Evolutionary conservation across 441 rosid genomes (phyloP).

Genomic region (Gossypium gossypioides): DNA sequence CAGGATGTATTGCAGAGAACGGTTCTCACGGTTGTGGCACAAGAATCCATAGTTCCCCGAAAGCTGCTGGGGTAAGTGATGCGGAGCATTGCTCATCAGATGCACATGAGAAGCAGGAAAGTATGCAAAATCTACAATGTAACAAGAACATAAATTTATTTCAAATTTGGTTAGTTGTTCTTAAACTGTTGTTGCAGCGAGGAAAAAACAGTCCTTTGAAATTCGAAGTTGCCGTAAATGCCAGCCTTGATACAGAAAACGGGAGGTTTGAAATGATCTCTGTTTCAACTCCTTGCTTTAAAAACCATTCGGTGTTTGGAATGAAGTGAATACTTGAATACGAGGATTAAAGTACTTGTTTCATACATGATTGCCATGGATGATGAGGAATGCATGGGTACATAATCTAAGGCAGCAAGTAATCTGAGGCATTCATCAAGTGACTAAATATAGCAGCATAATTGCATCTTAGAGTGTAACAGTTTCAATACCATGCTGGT

Average conservation of each 20-base stretch:
- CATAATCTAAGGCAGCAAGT: background rate
- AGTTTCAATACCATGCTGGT: too few species aligned
- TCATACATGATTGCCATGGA: background rate
- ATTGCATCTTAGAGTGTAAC: background rate
- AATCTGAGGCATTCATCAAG: background rate
- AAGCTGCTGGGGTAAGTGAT: background rate
- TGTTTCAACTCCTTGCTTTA: slow-evolving; percentile 29
- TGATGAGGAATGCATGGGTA: background rate
- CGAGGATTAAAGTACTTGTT: background rate
- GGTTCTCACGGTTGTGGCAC: background rate
- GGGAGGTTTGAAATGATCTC: slow-evolving; percentile 39
- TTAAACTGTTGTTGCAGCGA: slow-evolving; percentile 27
- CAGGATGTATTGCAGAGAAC: background rate
- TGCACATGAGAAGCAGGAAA: slow-evolving; percentile 12
- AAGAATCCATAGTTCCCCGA: background rate
- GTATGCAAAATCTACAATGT: slow-evolving; percentile 5
- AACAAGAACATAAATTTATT: slow-evolving; percentile 20
- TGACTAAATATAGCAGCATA: background rate
- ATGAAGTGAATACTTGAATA: background rate
- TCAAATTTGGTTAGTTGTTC: slow-evolving; percentile 34
- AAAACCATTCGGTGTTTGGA: background rate
- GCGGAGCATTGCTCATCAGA: slow-evolving; percentile 1
- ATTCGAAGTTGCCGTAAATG: slow-evolving; percentile 30
- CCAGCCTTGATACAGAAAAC: slow-evolving; percentile 27
- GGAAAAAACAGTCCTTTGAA: slow-evolving; percentile 38